A percentile compares a stretch with the other conserved stretches of the same genome.
Conservation (phyloP, 495 filamentous ascomycete species). For the Talaromyces liani region DNA sequence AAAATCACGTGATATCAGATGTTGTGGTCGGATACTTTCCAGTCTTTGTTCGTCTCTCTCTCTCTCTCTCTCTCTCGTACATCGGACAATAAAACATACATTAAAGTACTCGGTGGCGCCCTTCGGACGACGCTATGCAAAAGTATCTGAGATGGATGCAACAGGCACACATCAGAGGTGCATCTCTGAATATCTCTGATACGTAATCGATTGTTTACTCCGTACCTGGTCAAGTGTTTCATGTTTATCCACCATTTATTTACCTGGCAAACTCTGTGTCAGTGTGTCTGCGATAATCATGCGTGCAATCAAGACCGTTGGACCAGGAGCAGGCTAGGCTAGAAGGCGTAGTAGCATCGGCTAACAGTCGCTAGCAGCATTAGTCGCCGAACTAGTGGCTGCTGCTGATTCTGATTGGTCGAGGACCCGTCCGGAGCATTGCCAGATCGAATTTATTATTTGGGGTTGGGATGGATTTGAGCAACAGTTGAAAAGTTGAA, state of each 20-base stretch:
- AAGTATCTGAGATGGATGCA: neutral
- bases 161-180: neutral
- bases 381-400: neutral
- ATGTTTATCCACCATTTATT: neutral
- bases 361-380: neutral
- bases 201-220: neutral
- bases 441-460: neutral
- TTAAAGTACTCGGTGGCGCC: neutral
- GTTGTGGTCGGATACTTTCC: neutral
- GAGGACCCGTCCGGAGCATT: neutral
- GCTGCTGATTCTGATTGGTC: neutral
- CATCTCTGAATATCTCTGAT: neutral
- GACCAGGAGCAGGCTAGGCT: neutral
- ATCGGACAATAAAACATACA: neutral
- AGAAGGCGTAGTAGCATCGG: neutral
- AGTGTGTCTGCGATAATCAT: too few species aligned
- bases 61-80: neutral
- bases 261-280: neutral
- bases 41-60: neutral
- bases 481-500: neutral
- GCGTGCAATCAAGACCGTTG: neutral
- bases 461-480: neutral
- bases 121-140: neutral
- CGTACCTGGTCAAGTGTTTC: neutral
- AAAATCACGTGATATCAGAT: neutral